These are phyloP conservation scores for Exophiala xenobiotica DNA, from an alignment of 2,329 filamentous ascomycete species.

Conservation along the genomic window DNA sequence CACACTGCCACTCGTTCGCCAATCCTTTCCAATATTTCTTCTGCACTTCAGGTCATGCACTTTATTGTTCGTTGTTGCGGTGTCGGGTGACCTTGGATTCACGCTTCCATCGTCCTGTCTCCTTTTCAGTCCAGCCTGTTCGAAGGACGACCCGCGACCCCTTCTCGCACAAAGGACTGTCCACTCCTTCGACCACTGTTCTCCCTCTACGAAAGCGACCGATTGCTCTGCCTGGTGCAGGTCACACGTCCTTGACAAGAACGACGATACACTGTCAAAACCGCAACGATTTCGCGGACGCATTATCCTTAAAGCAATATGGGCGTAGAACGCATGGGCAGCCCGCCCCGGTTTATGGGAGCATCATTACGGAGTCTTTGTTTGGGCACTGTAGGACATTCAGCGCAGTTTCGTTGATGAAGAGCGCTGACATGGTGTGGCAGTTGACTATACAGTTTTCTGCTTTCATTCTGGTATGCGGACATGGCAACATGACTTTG, in stretches of 20 bases:
- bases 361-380: conserved; percentile 37
- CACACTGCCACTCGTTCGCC: neutral
- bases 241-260: neutral
- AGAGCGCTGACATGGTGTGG: conserved; percentile 16
- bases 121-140: conserved; percentile 13
- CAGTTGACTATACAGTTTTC: conserved; percentile 47
- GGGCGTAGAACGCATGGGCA: conserved; percentile 18
- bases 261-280: neutral
- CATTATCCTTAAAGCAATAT: conserved; percentile 8
- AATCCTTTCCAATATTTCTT: neutral
- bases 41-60: conserved; percentile 5
- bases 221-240: conserved; percentile 22
- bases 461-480: conserved; percentile 44
- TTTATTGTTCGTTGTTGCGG: conserved; percentile 5
- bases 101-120: conserved; percentile 6
- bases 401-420: neutral
- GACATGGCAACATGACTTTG: neutral
- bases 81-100: conserved; percentile 16
- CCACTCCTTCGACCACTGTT: conserved; percentile 23
- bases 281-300: neutral
- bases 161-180: conserved; percentile 15
- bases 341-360: conserved; percentile 34
- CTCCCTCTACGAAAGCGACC: conserved; percentile 7
- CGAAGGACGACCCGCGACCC: conserved; percentile 2
- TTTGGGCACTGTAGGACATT: conserved; percentile 41